Base-by-base conservation (phyloP, 441 rosid genomes). In the Jatropha podagrica region DNA sequence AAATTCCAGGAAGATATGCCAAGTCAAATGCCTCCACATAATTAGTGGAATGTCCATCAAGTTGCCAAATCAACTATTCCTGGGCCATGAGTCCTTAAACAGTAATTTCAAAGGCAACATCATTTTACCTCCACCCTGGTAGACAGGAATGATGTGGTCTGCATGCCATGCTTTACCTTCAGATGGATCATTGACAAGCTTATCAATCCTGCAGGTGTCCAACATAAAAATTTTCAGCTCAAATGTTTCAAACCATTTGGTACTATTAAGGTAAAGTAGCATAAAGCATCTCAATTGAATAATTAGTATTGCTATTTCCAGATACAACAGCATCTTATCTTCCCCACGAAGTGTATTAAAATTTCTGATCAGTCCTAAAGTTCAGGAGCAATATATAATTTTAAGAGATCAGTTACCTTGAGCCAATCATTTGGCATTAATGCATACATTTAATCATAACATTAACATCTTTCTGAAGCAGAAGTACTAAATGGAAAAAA, bases 91-190 rank as follows among this genome's bases (percentile, higher is more conserved):
- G 32, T 37, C 68, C 32, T 20, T 54, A 40, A 44, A 26, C 3
- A 68, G 23, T 44, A 32, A 62, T 55, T 54, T 42, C 18, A 54
- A 74, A 65, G 38, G 73, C n/a, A 23, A 70, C 44, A 63, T 41
- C 44, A 40, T 26, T 42, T 65, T 80, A 96, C 99, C 99, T 87
- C 99, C 99, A 52, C 99, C 99, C 40, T 74, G 86, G 82, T 90
- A 96, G 71, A 93, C 98, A 68, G 99, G 97, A 79, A 96, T 72
- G 63, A 93, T 87, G 77, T 95, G 99, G 86, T 95, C 99, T 2
- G 97, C 98, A 81, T 93, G 97, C 97, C 99, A 93, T 3, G 97
- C 98, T 78, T 92, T 87, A 59, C 96, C 98, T 83, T 91, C 95
- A 6, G 86, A 83, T 80, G 99, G 97, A 81, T 90, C 89, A 78